A percentile compares a stretch with the other conserved stretches of the same genome.
Conservation (phyloP, 1,284 basidiomycete genomes). For the Vanrija pseudolonga region DNA sequence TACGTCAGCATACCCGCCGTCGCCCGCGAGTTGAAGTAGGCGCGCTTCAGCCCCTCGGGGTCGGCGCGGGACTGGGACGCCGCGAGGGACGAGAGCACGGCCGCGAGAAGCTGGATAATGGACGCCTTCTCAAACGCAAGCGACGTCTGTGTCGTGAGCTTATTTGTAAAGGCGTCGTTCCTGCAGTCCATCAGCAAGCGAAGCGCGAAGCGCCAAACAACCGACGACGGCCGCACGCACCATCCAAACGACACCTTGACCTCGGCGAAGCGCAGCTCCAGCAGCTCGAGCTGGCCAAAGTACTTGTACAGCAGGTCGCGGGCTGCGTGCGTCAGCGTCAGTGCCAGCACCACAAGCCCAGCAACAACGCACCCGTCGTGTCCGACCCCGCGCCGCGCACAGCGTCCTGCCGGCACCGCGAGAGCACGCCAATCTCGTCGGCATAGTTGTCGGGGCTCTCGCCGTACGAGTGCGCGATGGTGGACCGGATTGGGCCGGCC, state of each 20-base stretch:
- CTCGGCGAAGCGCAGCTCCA: slow-evolving; percentile 95
- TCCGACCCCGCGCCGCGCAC: slow-evolving; percentile 92
- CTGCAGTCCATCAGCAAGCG: slow-evolving; percentile 31
- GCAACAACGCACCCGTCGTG: slow-evolving; percentile 64
- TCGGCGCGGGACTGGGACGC: slow-evolving; percentile 61
- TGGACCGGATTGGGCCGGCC: slow-evolving; percentile 76
- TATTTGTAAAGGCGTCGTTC: slow-evolving; percentile 93
- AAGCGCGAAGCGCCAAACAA: too few relatives aligned
- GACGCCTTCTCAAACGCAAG: slow-evolving; percentile 98
- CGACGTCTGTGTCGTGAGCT: slow-evolving; percentile 89
- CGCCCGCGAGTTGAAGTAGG: slow-evolving; percentile 89
- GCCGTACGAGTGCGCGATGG: slow-evolving; percentile 89
- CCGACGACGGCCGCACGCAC: too few relatives aligned
- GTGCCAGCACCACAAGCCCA: background rate
- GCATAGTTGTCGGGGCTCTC: slow-evolving; percentile 85
- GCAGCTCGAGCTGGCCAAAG: slow-evolving; percentile 96
- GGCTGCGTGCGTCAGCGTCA: slow-evolving; percentile 52
- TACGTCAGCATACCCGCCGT: slow-evolving; percentile 96
- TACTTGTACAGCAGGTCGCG: slow-evolving; percentile 97
- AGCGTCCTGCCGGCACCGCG: slow-evolving; percentile 90
- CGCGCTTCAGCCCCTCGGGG: slow-evolving; percentile 90
- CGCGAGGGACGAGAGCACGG: slow-evolving; percentile 87
- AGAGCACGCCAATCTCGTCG: slow-evolving; percentile 75
- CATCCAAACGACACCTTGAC: slow-evolving; percentile 93
- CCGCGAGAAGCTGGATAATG: slow-evolving; percentile 93